These are phyloP conservation scores for Triticum urartu DNA, from an alignment of 176 grass and related monocot genomes.

Conservation along the genomic window DNA sequence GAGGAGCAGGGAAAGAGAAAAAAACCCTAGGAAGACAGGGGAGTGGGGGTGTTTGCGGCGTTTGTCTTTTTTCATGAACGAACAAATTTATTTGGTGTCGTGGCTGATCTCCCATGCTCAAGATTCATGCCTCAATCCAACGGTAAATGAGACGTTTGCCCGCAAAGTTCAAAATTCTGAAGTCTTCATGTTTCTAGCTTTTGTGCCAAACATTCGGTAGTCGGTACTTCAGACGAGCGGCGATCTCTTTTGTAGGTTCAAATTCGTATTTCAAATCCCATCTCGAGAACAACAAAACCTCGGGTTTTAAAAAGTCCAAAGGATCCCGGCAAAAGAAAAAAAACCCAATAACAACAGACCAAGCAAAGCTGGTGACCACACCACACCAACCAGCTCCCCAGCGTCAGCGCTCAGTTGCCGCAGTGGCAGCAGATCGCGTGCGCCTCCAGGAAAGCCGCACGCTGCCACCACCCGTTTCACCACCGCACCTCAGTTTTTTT, in stretches of 20 bases:
- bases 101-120: too few relatives aligned
- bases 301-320: background rate
- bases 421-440: conserved; percentile 21
- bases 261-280: conserved; percentile 9
- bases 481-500: conserved; percentile 31
- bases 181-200: too few relatives aligned
- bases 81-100: too few relatives aligned
- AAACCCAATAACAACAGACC: too few relatives aligned
- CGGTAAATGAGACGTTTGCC: too few relatives aligned
- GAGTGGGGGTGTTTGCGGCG: too few relatives aligned
- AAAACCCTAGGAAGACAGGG: too few relatives aligned
- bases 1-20: too few relatives aligned
- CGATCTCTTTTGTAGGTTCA: conserved; percentile 13
- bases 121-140: too few relatives aligned
- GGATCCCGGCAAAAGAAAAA: too few relatives aligned
- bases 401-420: background rate
- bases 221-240: background rate
- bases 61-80: too few relatives aligned
- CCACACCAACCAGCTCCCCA: background rate
- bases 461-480: background rate
- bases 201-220: background rate
- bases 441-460: conserved; percentile 23
- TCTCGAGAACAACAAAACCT: conserved; percentile 2
- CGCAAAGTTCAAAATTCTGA: too few relatives aligned
- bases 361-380: conserved; percentile 7